Evolutionary conservation across 768 basidiomycete species (phyloP).

Genomic region (Leccinum barrowsii): DNA sequence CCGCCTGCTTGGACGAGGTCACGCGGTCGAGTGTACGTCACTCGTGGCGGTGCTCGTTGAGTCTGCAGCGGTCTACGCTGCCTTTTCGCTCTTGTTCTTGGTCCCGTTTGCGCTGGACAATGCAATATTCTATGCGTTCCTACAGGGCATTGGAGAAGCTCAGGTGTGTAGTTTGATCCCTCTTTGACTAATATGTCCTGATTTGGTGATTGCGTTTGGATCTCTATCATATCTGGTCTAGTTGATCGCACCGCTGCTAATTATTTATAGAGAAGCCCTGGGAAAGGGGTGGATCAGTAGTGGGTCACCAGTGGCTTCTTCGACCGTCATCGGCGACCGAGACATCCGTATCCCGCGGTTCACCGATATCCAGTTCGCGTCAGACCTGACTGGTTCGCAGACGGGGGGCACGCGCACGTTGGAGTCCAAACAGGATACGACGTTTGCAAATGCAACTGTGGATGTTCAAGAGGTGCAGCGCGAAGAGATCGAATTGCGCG

Average conservation of each 20-base stretch:
- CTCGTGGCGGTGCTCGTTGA: constrained; percentile 26
- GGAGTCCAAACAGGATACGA: constrained; percentile 13
- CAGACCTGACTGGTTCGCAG: constrained; percentile 7
- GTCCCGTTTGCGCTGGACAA: constrained; percentile 23
- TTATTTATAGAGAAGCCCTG: constrained; percentile 36
- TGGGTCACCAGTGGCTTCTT: constrained; percentile 1
- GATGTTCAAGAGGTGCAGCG: constrained; percentile 68
- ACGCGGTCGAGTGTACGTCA: constrained; percentile 23
- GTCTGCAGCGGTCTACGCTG: constrained; percentile 29
- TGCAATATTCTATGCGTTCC: constrained; percentile 30
- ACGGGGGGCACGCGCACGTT: background rate
- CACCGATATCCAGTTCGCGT: constrained; percentile 25
- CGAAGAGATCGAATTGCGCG: constrained; percentile 33
- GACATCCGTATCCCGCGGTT: constrained; percentile 15
- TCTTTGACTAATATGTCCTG: too few species aligned
- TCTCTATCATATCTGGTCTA: constrained; percentile 8
- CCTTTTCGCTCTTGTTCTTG: constrained; percentile 25
- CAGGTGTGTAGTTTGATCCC: constrained; percentile 23
- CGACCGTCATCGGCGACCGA: background rate
- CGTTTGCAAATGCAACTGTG: background rate
- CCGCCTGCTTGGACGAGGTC: constrained; percentile 20
- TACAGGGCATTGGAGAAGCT: constrained; percentile 34
- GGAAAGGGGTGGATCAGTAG: constrained; percentile 36
- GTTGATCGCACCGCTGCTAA: constrained; percentile 38
- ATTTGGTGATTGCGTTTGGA: background rate